A percentile compares a stretch with the other conserved stretches of the same genome.
phyloP scores from a whole-genome alignment of 176 grass and related monocot species.

The Eremochloa ophiuroides region DNA sequence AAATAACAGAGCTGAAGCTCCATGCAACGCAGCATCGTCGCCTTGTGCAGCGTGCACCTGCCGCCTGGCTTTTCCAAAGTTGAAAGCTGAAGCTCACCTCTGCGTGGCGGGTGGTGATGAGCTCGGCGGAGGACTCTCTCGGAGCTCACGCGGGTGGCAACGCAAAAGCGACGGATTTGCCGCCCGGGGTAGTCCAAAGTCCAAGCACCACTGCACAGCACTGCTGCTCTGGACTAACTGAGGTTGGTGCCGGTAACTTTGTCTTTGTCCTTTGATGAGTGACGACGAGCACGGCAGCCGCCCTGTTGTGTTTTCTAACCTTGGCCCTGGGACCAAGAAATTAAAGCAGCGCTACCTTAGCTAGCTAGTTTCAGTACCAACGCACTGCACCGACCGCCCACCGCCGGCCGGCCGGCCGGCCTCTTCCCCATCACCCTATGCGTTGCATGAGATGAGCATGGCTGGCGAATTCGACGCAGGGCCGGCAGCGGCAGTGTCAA shows the following conservation, averaged over 20 bases:
- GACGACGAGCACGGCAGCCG: not conserved
- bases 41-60: not conserved
- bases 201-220: not conserved
- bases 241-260: not conserved
- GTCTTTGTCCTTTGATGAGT: not conserved
- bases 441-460: too few relatives aligned
- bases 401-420: too few relatives aligned
- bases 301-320: not conserved
- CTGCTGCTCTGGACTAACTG: too few relatives aligned
- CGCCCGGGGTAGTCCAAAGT: not conserved
- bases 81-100: constrained; percentile 3
- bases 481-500: too few relatives aligned
- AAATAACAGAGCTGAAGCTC: too few relatives aligned
- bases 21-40: not conserved
- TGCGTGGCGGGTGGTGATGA: not conserved
- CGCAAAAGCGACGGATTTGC: not conserved
- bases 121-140: not conserved
- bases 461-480: too few relatives aligned
- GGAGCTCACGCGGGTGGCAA: not conserved
- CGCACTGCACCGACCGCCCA: not conserved
- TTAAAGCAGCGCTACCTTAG: not conserved
- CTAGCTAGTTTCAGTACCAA: not conserved
- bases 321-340: not conserved
- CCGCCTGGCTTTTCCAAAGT: not conserved
- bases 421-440: too few relatives aligned